These are phyloP conservation scores for Cymodocea nodosa DNA, from an alignment of 116 monocot species.

Conservation along the genomic window DNA sequence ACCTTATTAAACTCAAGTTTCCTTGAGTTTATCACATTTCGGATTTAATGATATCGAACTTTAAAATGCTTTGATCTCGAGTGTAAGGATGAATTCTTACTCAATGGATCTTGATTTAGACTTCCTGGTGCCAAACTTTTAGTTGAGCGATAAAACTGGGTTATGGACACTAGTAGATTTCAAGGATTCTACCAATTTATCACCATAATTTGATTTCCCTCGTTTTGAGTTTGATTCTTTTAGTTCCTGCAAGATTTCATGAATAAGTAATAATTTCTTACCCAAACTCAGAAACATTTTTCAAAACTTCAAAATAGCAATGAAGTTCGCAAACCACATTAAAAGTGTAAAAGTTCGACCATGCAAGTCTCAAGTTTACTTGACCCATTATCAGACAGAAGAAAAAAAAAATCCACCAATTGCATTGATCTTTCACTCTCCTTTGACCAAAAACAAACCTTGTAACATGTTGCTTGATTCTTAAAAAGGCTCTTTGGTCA, in stretches of 20 bases:
- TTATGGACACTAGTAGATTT: constrained; percentile 42
- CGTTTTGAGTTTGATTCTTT: constrained; percentile 32
- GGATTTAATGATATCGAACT: no score
- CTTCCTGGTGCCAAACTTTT: constrained; percentile 21
- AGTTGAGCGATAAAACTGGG: constrained; percentile 68
- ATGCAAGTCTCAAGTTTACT: no score
- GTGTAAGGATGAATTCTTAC: no score
- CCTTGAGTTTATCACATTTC: no score
- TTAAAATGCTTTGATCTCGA: no score
- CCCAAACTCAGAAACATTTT: background rate
- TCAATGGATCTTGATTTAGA: constrained; percentile 12
- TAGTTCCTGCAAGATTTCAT: constrained; percentile 19
- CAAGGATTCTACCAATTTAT: constrained; percentile 13
- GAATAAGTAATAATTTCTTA: background rate
- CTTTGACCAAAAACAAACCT: no score
- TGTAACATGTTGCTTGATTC: no score
- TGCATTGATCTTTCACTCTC: no score
- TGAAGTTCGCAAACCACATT: background rate
- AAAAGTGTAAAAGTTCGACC: background rate
- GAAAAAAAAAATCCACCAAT: no score
- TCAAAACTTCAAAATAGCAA: background rate
- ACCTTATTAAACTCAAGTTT: no score
- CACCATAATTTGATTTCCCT: constrained; percentile 8
- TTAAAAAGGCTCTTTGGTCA: no score
- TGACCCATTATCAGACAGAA: background rate